These are phyloP conservation scores for Rhynchosporium secalis DNA, from an alignment of 2,329 filamentous ascomycete genomes.

Conservation along the genomic window DNA sequence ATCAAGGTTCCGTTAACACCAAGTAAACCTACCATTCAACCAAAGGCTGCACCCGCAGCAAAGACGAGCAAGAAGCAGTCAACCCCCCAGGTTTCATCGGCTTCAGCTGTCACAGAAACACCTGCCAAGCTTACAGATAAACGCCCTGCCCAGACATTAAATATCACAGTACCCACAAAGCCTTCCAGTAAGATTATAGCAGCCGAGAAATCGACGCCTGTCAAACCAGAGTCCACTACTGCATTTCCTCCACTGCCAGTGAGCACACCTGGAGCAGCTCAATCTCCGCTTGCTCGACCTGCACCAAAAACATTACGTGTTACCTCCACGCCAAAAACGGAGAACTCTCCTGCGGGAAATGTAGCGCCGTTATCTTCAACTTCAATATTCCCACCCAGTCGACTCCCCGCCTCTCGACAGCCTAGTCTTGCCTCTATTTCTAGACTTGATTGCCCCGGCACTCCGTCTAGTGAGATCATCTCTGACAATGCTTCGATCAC, in stretches of 20 bases:
- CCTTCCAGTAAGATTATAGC: constrained; percentile 18
- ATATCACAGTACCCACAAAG: constrained; percentile 53
- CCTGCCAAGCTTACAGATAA: constrained; percentile 31
- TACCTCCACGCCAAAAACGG: constrained; percentile 64
- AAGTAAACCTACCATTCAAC: constrained; percentile 17
- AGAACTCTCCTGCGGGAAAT: constrained; percentile 47
- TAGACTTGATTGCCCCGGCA: constrained; percentile 60
- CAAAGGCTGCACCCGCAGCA: background rate
- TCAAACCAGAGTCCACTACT: constrained; percentile 35
- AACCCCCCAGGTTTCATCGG: constrained; percentile 20
- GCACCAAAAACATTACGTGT: constrained; percentile 69
- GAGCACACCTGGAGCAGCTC: constrained; percentile 48
- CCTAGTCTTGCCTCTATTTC: constrained; percentile 51
- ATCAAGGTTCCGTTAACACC: constrained; percentile 25
- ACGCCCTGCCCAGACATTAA: constrained; percentile 42
- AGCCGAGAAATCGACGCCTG: constrained; percentile 19
- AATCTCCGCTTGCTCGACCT: constrained; percentile 53
- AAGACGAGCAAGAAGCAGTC: constrained; percentile 9
- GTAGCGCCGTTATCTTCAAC: constrained; percentile 39
- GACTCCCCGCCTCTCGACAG: constrained; percentile 48
- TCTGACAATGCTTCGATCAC: constrained; percentile 77
- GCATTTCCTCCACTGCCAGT: constrained; percentile 55
- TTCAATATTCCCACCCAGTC: constrained; percentile 42
- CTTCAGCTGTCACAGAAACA: constrained; percentile 7
- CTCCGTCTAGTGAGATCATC: constrained; percentile 70